Evolutionary conservation across 2,329 filamentous ascomycete species (phyloP), one percentile per base, ranked within the genome.

Genomic region (Cordyceps fumosorosea): DNA sequence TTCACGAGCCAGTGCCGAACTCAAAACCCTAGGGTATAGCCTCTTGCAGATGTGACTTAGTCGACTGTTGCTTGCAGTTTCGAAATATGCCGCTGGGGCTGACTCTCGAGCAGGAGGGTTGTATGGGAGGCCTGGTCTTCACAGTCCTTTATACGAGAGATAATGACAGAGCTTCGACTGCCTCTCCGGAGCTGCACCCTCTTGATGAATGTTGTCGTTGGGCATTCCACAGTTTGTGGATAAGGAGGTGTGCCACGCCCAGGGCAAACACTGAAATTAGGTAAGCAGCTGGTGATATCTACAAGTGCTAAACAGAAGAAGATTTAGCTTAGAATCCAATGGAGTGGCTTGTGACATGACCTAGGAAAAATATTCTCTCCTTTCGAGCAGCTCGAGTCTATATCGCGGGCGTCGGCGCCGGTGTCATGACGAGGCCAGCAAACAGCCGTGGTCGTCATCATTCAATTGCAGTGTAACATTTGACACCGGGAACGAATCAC

Each of bases 181-280:
- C 32, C 14, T 45, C 37, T 53, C 37, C 48, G 14, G 37, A 44
- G 57, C 51, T 56, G 34, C 24, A 44, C 48, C 48, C 45, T 62
- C 65, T 64, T 69, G 67, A 67, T 69, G 67, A 67, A 68, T 73
- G 69, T 69, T 66, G 67, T 47, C 14, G 50, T 45, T 54, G n/a
- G 40, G 58, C 50, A 48, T 45, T 50, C 40, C 22, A 18, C 58
- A 55, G 58, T 64, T 68, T 68, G 69, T 69, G 60, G 72, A 22
- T 53, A 69, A 70, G 68, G 69, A 71, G 69, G 67, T 67, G 65
- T 67, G 62, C 60, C 65, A 64, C 55, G 2, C 2, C 6, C 62
- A 63, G 56, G 56, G 51, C 51, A 63, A 48, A n/a, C 50, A 56
- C 24, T 51, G 6, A 34, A 55, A 60, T 63, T 63, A 63, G 56